These are phyloP conservation scores for Monilinia fructigena DNA, from an alignment of 2,329 filamentous ascomycete genomes.

Conservation along the genomic window DNA sequence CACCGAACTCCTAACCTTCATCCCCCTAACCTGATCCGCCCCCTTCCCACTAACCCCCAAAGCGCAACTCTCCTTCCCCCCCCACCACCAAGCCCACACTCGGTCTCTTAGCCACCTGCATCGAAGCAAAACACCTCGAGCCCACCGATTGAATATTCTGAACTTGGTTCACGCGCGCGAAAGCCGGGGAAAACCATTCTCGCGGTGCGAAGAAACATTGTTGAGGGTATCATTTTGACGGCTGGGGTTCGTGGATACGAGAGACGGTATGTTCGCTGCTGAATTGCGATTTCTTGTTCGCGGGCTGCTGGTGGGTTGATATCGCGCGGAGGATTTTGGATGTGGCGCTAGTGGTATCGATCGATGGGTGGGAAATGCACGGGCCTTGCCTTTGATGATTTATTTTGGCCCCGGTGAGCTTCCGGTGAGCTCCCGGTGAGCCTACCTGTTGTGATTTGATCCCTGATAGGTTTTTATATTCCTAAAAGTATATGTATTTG, in stretches of 20 bases:
- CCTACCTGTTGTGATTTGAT: too few relatives aligned
- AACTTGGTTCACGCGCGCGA: constrained; percentile 6
- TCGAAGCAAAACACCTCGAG: constrained; percentile 27
- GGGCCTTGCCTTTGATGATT: neutral
- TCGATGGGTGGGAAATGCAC: neutral
- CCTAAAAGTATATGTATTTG: neutral
- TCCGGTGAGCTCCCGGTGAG: too few relatives aligned
- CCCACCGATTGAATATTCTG: constrained; percentile 14
- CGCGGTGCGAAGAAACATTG: constrained; percentile 32
- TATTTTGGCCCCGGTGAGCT: too few relatives aligned
- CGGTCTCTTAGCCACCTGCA: constrained; percentile 24
- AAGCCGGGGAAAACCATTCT: constrained; percentile 28
- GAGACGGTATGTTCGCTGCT: neutral
- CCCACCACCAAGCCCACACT: constrained; percentile 11
- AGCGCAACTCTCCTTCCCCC: neutral
- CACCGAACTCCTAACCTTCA: constrained; percentile 93
- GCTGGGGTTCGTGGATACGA: neutral
- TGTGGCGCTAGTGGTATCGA: neutral
- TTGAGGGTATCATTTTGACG: constrained; percentile 29
- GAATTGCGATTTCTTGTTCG: neutral
- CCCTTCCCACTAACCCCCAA: neutral
- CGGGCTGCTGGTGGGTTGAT: neutral
- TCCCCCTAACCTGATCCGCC: constrained; percentile 64
- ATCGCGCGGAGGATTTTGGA: constrained; percentile 11
- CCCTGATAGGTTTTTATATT: neutral